These are phyloP conservation scores for Boletus edulis DNA, from an alignment of 768 basidiomycete genomes.

Conservation along the genomic window DNA sequence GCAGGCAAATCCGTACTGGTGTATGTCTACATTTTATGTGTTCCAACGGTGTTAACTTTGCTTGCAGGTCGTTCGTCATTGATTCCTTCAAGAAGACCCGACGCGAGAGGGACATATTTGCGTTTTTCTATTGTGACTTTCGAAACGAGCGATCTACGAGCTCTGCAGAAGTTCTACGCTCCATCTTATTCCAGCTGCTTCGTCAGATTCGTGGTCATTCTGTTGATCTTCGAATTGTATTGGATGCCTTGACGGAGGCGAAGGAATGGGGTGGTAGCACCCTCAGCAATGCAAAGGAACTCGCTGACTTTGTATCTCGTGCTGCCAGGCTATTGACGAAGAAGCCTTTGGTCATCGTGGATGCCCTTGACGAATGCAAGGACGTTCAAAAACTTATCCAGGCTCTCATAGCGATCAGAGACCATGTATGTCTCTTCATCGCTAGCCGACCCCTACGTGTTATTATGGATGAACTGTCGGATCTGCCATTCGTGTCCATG, in stretches of 20 bases:
- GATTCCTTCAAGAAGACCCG: neutral
- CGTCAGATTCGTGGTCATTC: neutral
- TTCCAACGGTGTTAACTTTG: neutral
- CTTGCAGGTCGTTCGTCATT: neutral
- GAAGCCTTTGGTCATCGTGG: neutral
- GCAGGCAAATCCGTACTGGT: constrained; percentile 8
- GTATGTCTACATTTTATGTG: neutral
- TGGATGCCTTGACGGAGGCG: neutral
- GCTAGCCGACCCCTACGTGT: neutral
- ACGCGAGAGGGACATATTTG: neutral
- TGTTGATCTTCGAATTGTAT: neutral
- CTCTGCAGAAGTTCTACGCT: constrained; percentile 2
- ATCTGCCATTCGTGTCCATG: constrained; percentile 1
- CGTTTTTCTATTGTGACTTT: constrained; percentile 3
- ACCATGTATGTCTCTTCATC: neutral
- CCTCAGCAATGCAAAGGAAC: neutral
- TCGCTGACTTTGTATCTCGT: neutral
- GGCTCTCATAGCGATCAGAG: neutral
- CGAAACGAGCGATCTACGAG: neutral
- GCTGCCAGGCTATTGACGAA: neutral
- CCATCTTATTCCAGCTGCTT: neutral
- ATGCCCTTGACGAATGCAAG: constrained; percentile 7
- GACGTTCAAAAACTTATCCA: neutral
- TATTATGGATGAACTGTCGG: neutral
- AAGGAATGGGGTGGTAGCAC: neutral